Conservation (phyloP, 495 filamentous ascomycete species). For the Aspergillus carlsbadensis region DNA sequence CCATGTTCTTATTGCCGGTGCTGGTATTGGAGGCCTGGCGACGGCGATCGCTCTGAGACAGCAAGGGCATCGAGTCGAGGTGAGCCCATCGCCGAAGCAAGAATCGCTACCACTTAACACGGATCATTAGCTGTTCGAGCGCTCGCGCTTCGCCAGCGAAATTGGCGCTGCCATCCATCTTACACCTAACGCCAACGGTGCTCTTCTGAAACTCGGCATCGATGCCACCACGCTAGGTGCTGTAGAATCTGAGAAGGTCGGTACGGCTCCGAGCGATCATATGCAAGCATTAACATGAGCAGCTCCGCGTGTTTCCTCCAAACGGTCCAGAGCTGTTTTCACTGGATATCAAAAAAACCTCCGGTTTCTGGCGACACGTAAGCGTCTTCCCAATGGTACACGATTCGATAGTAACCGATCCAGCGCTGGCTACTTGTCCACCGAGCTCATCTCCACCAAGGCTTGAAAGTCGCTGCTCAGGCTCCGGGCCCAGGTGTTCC, state of each 20-base stretch:
- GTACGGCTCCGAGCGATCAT: background rate
- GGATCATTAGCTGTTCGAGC: slow-evolving; percentile 49
- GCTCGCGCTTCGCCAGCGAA: slow-evolving; percentile 52
- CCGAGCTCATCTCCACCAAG: slow-evolving; percentile 48
- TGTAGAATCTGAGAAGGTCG: slow-evolving; percentile 33
- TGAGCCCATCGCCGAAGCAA: no score
- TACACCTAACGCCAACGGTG: slow-evolving; percentile 52
- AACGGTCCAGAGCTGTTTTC: slow-evolving; percentile 35
- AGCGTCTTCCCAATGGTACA: slow-evolving; percentile 10
- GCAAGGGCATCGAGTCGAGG: slow-evolving; percentile 53
- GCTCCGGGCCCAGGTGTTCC: slow-evolving; percentile 38
- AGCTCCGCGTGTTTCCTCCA: slow-evolving; percentile 34
- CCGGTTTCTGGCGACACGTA: slow-evolving; percentile 40
- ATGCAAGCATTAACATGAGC: background rate
- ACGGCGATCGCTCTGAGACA: slow-evolving; percentile 54
- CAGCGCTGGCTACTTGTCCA: slow-evolving; percentile 54
- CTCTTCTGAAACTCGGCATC: slow-evolving; percentile 45
- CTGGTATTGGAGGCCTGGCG: slow-evolving; percentile 55
- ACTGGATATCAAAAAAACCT: slow-evolving; percentile 29
- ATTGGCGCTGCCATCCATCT: slow-evolving; percentile 56
- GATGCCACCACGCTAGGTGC: slow-evolving; percentile 33
- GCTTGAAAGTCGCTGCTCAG: slow-evolving; percentile 44
- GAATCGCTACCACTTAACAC: background rate
- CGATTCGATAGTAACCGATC: background rate
- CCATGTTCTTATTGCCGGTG: slow-evolving; percentile 53